phyloP scores from a whole-genome alignment of 108 stramenopile genomes.

The Poteriospumella lacustris region DNA sequence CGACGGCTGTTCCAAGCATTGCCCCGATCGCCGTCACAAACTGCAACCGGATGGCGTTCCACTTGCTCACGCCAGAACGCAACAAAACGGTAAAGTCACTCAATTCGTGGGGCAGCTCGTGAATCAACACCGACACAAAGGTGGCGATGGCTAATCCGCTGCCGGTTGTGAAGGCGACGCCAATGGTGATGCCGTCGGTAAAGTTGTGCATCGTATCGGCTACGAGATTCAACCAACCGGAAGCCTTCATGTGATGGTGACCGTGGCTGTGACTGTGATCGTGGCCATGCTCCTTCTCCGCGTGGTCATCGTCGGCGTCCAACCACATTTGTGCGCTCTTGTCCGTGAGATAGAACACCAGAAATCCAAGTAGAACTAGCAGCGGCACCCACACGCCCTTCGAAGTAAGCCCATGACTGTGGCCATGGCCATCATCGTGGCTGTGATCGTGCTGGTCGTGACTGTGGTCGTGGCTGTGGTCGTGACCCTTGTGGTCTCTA shows the following conservation, averaged over 20 bases:
- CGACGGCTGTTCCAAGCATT: conserved; percentile 67
- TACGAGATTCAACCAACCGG: conserved; percentile 66
- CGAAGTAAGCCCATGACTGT: conserved; percentile 13
- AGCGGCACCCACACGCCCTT: conserved; percentile 32
- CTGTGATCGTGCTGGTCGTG: conserved; percentile 23
- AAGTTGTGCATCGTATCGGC: conserved; percentile 80
- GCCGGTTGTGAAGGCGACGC: conserved; percentile 46
- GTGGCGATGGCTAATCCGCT: conserved; percentile 53
- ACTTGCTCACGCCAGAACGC: conserved; percentile 62
- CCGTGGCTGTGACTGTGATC: too few species aligned
- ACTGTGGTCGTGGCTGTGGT: conserved; percentile 30
- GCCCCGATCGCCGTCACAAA: conserved; percentile 76
- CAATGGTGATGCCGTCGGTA: conserved; percentile 73
- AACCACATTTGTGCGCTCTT: not conserved
- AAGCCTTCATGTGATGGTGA: conserved; percentile 39
- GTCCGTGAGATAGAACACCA: conserved; percentile 43
- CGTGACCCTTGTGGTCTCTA: not conserved
- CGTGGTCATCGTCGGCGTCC: not conserved
- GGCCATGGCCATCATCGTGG: not conserved
- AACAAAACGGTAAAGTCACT: conserved; percentile 77
- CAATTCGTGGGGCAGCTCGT: conserved; percentile 82
- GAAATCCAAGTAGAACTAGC: conserved; percentile 37
- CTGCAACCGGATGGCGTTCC: conserved; percentile 69
- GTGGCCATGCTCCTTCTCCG: not conserved
- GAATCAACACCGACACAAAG: conserved; percentile 69